Evolutionary conservation across 352 stramenopile species (phyloP).

Genomic region (Aphanomyces stellatus): DNA sequence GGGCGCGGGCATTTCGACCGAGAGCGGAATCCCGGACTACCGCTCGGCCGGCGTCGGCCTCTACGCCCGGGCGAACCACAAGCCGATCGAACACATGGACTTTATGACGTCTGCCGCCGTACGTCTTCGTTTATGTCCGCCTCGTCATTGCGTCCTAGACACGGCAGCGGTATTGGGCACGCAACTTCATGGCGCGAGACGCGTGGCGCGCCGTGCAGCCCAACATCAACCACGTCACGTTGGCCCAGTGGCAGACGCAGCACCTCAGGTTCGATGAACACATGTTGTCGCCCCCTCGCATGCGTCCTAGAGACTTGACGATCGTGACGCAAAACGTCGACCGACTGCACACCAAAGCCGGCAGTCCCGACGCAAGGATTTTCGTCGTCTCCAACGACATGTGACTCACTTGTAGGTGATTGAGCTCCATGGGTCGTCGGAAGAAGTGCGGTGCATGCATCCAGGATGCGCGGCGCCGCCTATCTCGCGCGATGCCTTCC

Average conservation of each 20-base stretch:
- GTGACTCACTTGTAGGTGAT: too few species aligned
- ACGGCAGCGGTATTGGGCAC: slow-evolving; percentile 90
- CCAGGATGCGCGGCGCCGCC: slow-evolving; percentile 69
- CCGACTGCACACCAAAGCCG: slow-evolving; percentile 87
- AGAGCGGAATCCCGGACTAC: slow-evolving; percentile 97
- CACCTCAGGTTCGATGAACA: neutral
- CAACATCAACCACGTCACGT: slow-evolving; percentile 85
- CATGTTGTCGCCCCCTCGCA: too few species aligned
- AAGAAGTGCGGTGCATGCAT: slow-evolving; percentile 77
- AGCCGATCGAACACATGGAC: slow-evolving; percentile 95
- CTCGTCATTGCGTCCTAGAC: neutral
- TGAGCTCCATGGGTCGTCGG: slow-evolving; percentile 90
- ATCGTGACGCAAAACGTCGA: slow-evolving; percentile 99
- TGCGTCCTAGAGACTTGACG: neutral
- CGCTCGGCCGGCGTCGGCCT: slow-evolving; percentile 78
- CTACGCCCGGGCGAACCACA: slow-evolving; percentile 91
- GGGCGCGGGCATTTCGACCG: slow-evolving; percentile 94
- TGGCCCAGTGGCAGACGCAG: slow-evolving; percentile 81
- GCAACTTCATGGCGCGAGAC: slow-evolving; percentile 83
- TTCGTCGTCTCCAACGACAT: too few species aligned
- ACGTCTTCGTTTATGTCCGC: neutral
- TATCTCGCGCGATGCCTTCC: slow-evolving; percentile 73
- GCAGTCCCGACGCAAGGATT: slow-evolving; percentile 65
- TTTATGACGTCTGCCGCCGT: slow-evolving; percentile 40
- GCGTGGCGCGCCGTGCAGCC: slow-evolving; percentile 70